Percentiles rank a stretch among this genome's conserved stretches.
Evolutionary conservation across 2,329 filamentous ascomycete genomes (phyloP).

Genomic region (Diaporthe batatas): DNA sequence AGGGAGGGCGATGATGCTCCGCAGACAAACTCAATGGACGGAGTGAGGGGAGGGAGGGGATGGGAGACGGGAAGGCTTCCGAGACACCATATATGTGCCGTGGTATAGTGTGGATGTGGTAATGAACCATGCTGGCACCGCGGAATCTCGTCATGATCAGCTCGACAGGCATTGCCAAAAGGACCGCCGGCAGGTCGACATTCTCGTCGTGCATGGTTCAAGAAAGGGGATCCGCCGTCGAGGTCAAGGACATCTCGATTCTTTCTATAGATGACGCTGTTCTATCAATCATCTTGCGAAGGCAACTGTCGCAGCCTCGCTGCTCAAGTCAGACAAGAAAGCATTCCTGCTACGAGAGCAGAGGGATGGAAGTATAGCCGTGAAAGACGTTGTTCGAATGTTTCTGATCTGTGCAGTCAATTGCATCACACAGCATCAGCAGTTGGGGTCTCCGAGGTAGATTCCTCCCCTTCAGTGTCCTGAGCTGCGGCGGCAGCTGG

Average conservation of each 20-base stretch:
- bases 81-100: slow-evolving; percentile 32
- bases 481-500: slow-evolving; percentile 37
- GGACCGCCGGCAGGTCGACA: not conserved
- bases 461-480: slow-evolving; percentile 33
- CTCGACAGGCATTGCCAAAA: slow-evolving; percentile 6
- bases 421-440: not conserved
- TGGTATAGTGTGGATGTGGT: slow-evolving; percentile 29
- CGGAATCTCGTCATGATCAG: slow-evolving; percentile 9
- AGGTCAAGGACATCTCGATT: slow-evolving; percentile 2
- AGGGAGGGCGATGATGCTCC: slow-evolving; percentile 21
- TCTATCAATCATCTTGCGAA: not conserved
- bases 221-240: not conserved
- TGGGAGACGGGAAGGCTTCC: slow-evolving; percentile 28
- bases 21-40: slow-evolving; percentile 15
- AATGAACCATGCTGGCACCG: not conserved
- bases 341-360: not conserved
- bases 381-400: not conserved
- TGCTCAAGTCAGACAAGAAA: not conserved
- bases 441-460: slow-evolving; percentile 3
- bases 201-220: slow-evolving; percentile 15
- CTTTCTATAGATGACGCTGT: slow-evolving; percentile 33
- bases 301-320: not conserved
- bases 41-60: slow-evolving; percentile 3
- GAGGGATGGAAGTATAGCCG: not conserved
- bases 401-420: not conserved